Evolutionary conservation across 768 basidiomycete species (phyloP).

Genomic region (Tricholoma saponaceum): DNA sequence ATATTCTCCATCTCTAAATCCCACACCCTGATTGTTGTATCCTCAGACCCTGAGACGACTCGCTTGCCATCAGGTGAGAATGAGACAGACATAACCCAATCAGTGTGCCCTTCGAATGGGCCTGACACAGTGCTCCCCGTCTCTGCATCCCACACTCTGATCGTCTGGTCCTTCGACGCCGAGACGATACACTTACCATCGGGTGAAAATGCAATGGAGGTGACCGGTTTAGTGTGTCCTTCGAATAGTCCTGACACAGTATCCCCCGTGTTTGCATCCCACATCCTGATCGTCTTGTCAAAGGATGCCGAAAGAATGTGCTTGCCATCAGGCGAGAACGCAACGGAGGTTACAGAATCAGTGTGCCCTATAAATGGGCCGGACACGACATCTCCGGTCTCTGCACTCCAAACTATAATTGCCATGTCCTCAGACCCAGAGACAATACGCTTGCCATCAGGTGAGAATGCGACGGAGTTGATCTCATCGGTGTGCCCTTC

Average conservation of each 20-base stretch:
- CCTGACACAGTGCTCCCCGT: neutral
- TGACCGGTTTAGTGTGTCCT: neutral
- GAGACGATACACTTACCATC: neutral
- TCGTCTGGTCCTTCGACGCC: neutral
- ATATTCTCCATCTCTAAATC: constrained; percentile 4
- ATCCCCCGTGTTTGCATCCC: neutral
- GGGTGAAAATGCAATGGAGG: neutral
- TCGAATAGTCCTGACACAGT: neutral
- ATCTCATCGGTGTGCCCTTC: no score
- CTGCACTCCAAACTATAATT: neutral
- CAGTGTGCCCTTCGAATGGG: constrained; percentile 12
- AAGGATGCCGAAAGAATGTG: neutral
- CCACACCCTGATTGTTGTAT: constrained; percentile 19
- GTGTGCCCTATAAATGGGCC: constrained; percentile 17
- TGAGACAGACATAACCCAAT: constrained; percentile 17
- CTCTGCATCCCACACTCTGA: constrained; percentile 9
- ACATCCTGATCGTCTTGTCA: neutral
- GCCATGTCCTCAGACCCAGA: no score
- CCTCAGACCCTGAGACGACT: constrained; percentile 17
- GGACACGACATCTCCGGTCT: no score
- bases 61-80: constrained; percentile 23
- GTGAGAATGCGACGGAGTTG: no score
- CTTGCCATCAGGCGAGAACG: neutral
- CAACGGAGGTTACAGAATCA: constrained; percentile 7
- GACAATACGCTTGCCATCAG: no score